These are phyloP conservation scores for Alliaria petiolata DNA, from an alignment of 345 rosid genomes.

Conservation along the genomic window DNA sequence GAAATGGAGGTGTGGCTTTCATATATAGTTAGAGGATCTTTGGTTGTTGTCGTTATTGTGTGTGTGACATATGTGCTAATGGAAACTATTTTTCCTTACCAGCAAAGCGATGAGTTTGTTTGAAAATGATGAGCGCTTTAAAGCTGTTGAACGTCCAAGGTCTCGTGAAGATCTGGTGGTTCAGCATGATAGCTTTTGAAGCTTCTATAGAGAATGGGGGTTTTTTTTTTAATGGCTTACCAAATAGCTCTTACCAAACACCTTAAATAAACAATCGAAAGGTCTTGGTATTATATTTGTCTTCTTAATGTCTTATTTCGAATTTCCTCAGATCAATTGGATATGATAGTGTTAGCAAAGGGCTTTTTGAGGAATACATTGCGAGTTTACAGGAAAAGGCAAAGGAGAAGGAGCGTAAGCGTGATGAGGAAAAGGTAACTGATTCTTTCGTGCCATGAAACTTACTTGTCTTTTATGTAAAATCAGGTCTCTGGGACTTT, in stretches of 20 bases:
- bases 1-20: constrained; percentile 78
- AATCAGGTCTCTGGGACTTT: not conserved
- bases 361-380: constrained; percentile 78
- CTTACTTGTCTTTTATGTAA: not conserved
- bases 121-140: constrained; percentile 92
- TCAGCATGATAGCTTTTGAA: no score
- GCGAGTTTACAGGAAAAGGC: constrained; percentile 73
- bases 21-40: not conserved
- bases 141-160: constrained; percentile 83
- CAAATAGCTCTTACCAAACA: not conserved
- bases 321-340: constrained; percentile 52
- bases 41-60: not conserved
- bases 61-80: constrained; percentile 23
- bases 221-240: constrained; percentile 7
- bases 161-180: constrained; percentile 95
- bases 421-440: constrained; percentile 95
- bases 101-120: constrained; percentile 89
- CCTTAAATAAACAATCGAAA: not conserved
- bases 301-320: not conserved
- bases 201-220: no score
- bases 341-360: constrained; percentile 64
- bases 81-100: constrained; percentile 31
- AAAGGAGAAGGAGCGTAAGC: constrained; percentile 87
- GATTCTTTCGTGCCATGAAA: not conserved
- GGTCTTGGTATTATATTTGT: not conserved